These are phyloP conservation scores for Venturia oleaginea DNA, from an alignment of 2,329 filamentous ascomycete species.

Conservation along the genomic window DNA sequence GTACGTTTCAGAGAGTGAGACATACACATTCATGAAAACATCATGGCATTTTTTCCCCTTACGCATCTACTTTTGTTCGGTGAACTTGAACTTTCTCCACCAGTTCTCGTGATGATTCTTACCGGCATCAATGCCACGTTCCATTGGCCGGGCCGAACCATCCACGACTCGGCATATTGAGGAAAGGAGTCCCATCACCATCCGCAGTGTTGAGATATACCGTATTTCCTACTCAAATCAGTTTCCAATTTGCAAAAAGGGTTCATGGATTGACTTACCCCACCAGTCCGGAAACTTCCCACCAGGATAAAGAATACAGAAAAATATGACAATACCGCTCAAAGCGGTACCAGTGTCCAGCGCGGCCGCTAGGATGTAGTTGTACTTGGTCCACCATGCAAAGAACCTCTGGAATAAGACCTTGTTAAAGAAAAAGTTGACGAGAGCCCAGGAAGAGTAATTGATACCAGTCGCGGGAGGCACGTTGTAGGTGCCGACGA, in stretches of 20 bases:
- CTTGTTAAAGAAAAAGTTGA: slow-evolving; percentile 22
- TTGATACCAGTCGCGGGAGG: slow-evolving; percentile 35
- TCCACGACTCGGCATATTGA: neutral
- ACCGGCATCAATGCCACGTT: slow-evolving; percentile 1
- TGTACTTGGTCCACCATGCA: slow-evolving; percentile 21
- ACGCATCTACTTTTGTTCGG: neutral
- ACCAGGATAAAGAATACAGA: slow-evolving; percentile 19
- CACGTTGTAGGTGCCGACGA: slow-evolving; percentile 53
- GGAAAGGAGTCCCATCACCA: neutral
- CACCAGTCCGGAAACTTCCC: slow-evolving; percentile 18
- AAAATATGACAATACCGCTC: slow-evolving; percentile 22
- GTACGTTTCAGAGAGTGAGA: too few species aligned
- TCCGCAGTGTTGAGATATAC: neutral
- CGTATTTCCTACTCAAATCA: neutral
- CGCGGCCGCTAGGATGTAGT: slow-evolving; percentile 17
- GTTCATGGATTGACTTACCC: neutral
- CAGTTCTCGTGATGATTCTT: neutral
- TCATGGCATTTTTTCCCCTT: too few species aligned
- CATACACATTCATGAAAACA: too few species aligned
- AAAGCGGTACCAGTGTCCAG: slow-evolving; percentile 22
- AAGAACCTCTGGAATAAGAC: slow-evolving; percentile 18
- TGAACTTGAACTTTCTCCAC: neutral
- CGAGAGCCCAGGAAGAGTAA: slow-evolving; percentile 21
- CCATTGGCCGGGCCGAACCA: slow-evolving; percentile 5
- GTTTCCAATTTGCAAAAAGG: neutral